Percentiles rank a stretch among this genome's conserved stretches.
Evolutionary conservation across 2,329 filamentous ascomycete genomes (phyloP).

Genomic region (Rhinocladiella similis): DNA sequence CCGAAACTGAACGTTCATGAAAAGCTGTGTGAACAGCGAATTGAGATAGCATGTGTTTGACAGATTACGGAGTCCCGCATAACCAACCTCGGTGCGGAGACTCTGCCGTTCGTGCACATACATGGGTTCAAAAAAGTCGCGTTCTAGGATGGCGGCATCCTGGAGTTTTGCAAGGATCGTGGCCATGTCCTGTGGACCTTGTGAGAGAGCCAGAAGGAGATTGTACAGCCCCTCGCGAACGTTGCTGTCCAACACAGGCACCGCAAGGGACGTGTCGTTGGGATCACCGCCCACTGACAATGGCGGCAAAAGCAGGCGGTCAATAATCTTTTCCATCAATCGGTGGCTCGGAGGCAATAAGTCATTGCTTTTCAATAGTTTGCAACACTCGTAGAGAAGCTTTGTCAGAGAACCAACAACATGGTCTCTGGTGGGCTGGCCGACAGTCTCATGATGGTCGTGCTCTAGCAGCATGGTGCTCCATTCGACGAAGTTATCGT

Average conservation of each 20-base stretch:
- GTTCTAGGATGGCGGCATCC: constrained; percentile 23
- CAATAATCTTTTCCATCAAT: constrained; percentile 58
- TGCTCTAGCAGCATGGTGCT: constrained; percentile 44
- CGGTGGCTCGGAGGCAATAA: constrained; percentile 32
- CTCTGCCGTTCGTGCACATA: constrained; percentile 25
- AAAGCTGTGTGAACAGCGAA: constrained; percentile 88
- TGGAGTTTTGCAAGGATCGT: constrained; percentile 20
- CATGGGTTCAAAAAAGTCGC: constrained; percentile 22
- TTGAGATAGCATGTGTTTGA: constrained; percentile 98
- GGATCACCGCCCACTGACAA: constrained; percentile 36
- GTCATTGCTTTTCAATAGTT: constrained; percentile 15
- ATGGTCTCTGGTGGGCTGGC: constrained; percentile 45
- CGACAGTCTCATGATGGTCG: constrained; percentile 47
- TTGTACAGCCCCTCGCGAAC: constrained; percentile 63
- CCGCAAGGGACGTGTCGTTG: constrained; percentile 33
- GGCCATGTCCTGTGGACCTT: constrained; percentile 50
- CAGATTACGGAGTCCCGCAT: constrained; percentile 86
- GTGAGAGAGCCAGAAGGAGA: constrained; percentile 59
- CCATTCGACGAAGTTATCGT: constrained; percentile 47
- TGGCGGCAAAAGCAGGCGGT: constrained; percentile 66
- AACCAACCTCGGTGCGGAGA: constrained; percentile 74
- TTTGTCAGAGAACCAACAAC: constrained; percentile 45
- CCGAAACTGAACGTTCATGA: constrained; percentile 90
- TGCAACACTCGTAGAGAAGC: constrained; percentile 37
- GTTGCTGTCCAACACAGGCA: constrained; percentile 54